These are phyloP conservation scores for Seiridium unicorne DNA, from an alignment of 2,329 filamentous ascomycete genomes.

Conservation along the genomic window DNA sequence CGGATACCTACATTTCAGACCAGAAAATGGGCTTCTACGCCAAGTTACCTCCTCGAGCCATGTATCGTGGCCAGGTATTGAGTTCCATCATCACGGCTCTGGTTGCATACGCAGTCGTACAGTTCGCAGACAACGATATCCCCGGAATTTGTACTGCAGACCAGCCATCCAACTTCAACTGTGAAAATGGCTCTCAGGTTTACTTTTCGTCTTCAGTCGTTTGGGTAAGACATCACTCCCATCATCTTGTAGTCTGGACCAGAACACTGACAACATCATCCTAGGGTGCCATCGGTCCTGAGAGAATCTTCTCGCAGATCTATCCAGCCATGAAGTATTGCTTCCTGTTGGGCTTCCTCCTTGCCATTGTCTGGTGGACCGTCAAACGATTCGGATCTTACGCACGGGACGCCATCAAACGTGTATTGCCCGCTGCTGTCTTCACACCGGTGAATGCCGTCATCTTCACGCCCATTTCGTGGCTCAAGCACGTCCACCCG, in stretches of 20 bases:
- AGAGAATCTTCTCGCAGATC: constrained; percentile 34
- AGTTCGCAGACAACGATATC: neutral
- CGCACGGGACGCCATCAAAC: neutral
- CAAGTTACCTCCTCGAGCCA: neutral
- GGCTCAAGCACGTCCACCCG: constrained; percentile 35
- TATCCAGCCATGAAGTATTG: neutral
- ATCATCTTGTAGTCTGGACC: neutral
- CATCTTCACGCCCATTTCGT: neutral
- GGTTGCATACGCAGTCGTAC: neutral
- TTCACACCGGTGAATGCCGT: neutral
- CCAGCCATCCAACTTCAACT: neutral
- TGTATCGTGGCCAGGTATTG: neutral
- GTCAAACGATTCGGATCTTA: neutral
- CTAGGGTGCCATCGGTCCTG: constrained; percentile 34
- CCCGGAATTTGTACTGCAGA: neutral
- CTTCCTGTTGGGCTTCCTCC: neutral
- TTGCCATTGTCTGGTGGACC: neutral
- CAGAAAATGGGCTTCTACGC: neutral
- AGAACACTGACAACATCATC: neutral
- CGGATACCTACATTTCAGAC: neutral
- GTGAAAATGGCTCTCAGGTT: neutral
- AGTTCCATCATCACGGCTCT: neutral
- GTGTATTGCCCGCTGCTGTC: neutral
- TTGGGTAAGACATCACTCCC: neutral
- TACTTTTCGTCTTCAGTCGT: neutral